Conservation (phyloP, 2,329 filamentous ascomycete species). For the Septoria linicola region DNA sequence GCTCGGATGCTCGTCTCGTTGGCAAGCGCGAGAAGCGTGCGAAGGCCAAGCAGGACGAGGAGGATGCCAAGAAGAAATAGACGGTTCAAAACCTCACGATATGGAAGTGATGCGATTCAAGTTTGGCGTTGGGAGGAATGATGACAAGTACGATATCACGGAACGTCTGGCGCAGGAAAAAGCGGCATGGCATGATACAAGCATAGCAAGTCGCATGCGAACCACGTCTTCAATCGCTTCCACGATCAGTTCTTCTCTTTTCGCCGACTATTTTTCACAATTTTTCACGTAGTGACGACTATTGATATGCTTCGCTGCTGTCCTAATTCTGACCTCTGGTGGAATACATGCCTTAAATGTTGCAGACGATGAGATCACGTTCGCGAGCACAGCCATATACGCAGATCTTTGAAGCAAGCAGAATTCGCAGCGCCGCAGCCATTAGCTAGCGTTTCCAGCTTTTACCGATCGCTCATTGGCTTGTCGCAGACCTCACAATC, state of each 20-base stretch:
- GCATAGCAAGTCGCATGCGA: slow-evolving; percentile 28
- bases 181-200: slow-evolving; percentile 23
- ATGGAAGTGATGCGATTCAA: slow-evolving; percentile 28
- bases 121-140: slow-evolving; percentile 27
- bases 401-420: too few species aligned
- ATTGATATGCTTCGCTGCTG: too few species aligned
- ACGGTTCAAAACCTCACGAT: slow-evolving; percentile 19
- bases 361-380: too few species aligned
- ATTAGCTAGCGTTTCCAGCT: too few species aligned
- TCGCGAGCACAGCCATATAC: too few species aligned
- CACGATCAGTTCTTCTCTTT: slow-evolving; percentile 4
- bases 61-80: slow-evolving; percentile 79
- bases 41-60: slow-evolving; percentile 82
- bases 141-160: slow-evolving; percentile 22
- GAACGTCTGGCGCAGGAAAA: slow-evolving; percentile 28
- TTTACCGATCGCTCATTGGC: too few species aligned
- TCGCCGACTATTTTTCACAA: too few species aligned
- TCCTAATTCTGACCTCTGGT: too few species aligned
- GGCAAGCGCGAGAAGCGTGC: slow-evolving; percentile 92
- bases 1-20: slow-evolving; percentile 76
- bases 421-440: too few species aligned
- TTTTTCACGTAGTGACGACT: too few species aligned
- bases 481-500: too few species aligned
- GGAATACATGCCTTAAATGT: too few species aligned
- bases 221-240: slow-evolving; percentile 29